phyloP scores from a whole-genome alignment of 2,329 filamentous ascomycete species.

The Colletotrichum destructivum region DNA sequence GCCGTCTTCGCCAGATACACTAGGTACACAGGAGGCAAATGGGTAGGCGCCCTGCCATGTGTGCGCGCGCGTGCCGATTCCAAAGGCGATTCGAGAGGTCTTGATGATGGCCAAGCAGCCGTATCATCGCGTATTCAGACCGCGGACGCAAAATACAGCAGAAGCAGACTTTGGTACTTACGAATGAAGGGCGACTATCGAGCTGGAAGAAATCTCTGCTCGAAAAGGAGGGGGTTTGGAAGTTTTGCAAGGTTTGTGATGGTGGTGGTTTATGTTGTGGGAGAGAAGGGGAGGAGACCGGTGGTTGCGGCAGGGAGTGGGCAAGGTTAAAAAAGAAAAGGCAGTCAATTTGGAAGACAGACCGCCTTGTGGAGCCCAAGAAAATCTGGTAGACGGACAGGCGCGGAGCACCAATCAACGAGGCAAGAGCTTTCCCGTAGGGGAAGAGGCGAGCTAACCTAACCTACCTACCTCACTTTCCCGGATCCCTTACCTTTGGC shows the following conservation, averaged over 20 bases:
- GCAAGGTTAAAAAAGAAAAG: constrained; percentile 36
- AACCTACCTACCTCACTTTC: background rate
- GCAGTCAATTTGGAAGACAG: constrained; percentile 34
- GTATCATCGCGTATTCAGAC: background rate
- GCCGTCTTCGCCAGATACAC: constrained; percentile 19
- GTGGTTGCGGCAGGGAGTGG: constrained; percentile 36
- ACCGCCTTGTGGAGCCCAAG: constrained; percentile 41
- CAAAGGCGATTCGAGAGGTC: background rate
- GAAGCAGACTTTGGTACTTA: constrained; percentile 15
- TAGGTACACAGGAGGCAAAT: constrained; percentile 6
- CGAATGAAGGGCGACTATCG: constrained; percentile 8
- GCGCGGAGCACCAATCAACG: constrained; percentile 36
- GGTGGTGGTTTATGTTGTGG: constrained; percentile 41
- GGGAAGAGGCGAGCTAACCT: constrained; percentile 23
- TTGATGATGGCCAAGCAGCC: background rate
- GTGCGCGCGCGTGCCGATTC: background rate
- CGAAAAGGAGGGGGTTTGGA: constrained; percentile 20
- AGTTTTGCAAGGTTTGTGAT: constrained; percentile 37
- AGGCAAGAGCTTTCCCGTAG: constrained; percentile 31
- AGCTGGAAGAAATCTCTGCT: constrained; percentile 36
- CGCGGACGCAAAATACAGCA: background rate
- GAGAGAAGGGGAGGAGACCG: constrained; percentile 37
- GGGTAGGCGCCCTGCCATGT: background rate
- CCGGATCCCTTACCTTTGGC: background rate
- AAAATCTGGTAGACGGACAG: constrained; percentile 33